Percentiles rank a stretch among this genome's conserved stretches.
These are phyloP conservation scores for Camellia lanceoleosa DNA, from an alignment of 148 eudicot species.

Conservation along the genomic window DNA sequence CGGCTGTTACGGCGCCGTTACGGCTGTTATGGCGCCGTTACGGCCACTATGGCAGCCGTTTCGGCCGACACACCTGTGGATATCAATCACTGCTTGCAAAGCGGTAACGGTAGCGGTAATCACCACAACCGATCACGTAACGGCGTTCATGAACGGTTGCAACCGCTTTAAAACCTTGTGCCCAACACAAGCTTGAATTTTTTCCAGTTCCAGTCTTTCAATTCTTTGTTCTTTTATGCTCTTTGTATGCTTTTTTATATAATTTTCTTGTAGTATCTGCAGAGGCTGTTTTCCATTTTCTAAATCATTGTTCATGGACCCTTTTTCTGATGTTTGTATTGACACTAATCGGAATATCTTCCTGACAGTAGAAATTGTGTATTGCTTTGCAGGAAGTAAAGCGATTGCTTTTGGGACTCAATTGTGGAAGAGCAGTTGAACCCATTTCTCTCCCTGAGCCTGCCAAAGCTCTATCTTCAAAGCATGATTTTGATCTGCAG, in stretches of 20 bases:
- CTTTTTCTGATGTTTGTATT: background rate
- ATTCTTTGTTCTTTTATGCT: background rate
- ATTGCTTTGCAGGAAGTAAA: slow-evolving; percentile 72
- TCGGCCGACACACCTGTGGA: too few species aligned
- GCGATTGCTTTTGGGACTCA: slow-evolving; percentile 76
- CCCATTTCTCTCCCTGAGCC: slow-evolving; percentile 42
- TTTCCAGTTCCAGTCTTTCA: background rate
- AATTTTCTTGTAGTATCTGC: background rate
- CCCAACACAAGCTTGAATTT: background rate
- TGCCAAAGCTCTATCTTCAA: slow-evolving; percentile 52
- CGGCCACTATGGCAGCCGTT: too few species aligned
- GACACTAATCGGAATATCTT: background rate
- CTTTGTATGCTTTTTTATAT: background rate
- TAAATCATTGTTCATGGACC: background rate
- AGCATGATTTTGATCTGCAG: slow-evolving; percentile 89
- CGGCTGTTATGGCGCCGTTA: too few species aligned
- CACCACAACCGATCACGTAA: too few species aligned
- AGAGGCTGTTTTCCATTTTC: background rate
- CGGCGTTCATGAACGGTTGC: too few species aligned
- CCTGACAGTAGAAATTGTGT: background rate
- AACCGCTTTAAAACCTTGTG: too few species aligned
- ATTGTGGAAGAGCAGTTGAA: slow-evolving; percentile 78
- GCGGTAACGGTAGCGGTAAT: too few species aligned
- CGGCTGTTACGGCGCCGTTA: too few species aligned
- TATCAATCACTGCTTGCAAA: too few species aligned